phyloP scores from a whole-genome alignment of 108 stramenopile genomes.

The Skeletonema potamos region DNA sequence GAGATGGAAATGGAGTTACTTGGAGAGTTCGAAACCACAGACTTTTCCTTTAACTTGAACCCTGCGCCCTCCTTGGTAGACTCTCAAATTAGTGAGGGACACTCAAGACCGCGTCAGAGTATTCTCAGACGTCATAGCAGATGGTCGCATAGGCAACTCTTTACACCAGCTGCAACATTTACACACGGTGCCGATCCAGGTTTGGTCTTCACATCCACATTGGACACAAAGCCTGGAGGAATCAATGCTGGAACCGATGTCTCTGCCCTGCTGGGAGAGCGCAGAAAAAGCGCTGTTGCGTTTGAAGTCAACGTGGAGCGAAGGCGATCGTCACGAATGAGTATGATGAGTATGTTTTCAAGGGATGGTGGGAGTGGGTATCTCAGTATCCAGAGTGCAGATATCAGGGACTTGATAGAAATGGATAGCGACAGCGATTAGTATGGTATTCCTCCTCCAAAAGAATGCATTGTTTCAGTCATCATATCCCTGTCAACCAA shows the following conservation, averaged over 20 bases:
- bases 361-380: slow-evolving; percentile 21
- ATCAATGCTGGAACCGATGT: slow-evolving; percentile 43
- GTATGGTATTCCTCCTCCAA: background rate
- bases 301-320: slow-evolving; percentile 20
- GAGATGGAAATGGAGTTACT: slow-evolving; percentile 31
- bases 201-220: slow-evolving; percentile 44
- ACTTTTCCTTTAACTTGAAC: background rate
- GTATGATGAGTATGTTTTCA: slow-evolving; percentile 24
- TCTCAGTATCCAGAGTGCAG: slow-evolving; percentile 37
- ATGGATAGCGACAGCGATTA: slow-evolving; percentile 10
- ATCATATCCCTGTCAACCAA: background rate
- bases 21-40: slow-evolving; percentile 22
- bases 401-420: slow-evolving; percentile 37
- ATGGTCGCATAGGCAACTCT: background rate
- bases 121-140: slow-evolving; percentile 22
- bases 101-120: slow-evolving; percentile 13
- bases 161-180: slow-evolving; percentile 9
- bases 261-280: slow-evolving; percentile 28
- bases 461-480: background rate
- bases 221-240: slow-evolving; percentile 43
- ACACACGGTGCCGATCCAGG: slow-evolving; percentile 27
- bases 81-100: background rate
- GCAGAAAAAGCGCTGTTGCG: slow-evolving; percentile 28
- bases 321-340: slow-evolving; percentile 28
- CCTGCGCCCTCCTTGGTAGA: background rate